Evolutionary conservation across 306 rosid species (phyloP).

Genomic region (Vigna radiata): DNA sequence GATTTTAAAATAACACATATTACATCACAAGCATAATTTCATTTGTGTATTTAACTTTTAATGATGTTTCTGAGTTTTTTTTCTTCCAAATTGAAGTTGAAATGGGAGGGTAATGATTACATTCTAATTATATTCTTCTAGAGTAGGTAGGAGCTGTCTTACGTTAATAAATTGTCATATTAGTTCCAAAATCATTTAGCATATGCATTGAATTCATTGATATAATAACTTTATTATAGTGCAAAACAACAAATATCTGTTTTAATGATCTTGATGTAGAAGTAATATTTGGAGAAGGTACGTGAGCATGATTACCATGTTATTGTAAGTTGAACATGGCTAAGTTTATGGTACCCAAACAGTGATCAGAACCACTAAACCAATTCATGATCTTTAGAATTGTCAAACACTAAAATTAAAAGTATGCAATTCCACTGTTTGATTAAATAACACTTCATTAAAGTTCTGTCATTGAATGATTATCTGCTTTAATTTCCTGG

Average conservation of each 20-base stretch:
- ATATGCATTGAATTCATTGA: background rate
- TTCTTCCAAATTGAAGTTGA: background rate
- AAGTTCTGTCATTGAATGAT: constrained; percentile 35
- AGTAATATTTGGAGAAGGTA: too few species aligned
- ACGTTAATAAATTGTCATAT: background rate
- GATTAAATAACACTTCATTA: constrained; percentile 48
- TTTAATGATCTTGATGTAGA: background rate
- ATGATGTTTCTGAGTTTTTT: too few species aligned
- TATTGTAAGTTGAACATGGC: too few species aligned
- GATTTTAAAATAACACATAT: background rate
- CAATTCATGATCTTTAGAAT: too few species aligned
- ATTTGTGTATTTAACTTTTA: too few species aligned
- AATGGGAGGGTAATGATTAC: background rate
- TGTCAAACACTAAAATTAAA: constrained; percentile 28
- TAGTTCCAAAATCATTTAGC: background rate
- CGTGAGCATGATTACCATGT: too few species aligned
- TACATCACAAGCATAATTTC: background rate
- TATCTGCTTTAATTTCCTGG: constrained; percentile 34
- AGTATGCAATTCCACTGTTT: constrained; percentile 63
- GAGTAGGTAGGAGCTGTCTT: too few species aligned
- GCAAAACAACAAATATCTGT: background rate
- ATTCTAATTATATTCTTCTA: background rate
- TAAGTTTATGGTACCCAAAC: too few species aligned
- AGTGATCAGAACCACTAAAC: too few species aligned
- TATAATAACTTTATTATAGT: background rate